phyloP scores from a whole-genome alignment of 2,329 filamentous ascomycete genomes.

The Colletotrichum camelliae region DNA sequence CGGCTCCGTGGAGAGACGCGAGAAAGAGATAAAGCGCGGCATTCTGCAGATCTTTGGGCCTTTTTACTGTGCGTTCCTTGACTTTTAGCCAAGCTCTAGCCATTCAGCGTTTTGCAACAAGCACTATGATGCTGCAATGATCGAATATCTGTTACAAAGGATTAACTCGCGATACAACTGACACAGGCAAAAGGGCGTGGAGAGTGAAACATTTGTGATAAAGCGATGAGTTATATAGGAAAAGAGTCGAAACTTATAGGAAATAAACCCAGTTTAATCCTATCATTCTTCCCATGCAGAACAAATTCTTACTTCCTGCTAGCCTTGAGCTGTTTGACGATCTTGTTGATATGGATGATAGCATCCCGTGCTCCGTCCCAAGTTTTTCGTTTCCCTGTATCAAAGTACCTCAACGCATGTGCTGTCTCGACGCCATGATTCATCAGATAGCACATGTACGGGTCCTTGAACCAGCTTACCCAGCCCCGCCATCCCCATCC shows the following conservation, averaged over 20 bases:
- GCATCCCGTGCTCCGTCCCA: conserved; percentile 45
- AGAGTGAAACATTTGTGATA: background rate
- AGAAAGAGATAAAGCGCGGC: background rate
- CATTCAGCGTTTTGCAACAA: background rate
- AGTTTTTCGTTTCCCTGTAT: conserved; percentile 41
- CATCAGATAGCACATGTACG: conserved; percentile 40
- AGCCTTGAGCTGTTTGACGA: conserved; percentile 32
- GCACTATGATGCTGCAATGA: background rate
- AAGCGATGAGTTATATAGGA: accelerated
- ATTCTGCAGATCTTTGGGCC: background rate
- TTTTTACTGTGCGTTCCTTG: too few relatives aligned
- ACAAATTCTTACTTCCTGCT: background rate
- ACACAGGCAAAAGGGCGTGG: background rate
- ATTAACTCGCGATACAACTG: too few relatives aligned
- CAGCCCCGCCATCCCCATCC: conserved; percentile 46
- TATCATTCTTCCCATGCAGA: background rate
- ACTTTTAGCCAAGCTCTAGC: too few relatives aligned
- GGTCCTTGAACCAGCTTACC: conserved; percentile 44
- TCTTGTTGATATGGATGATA: conserved; percentile 33
- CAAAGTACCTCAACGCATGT: conserved; percentile 45
- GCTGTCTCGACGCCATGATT: conserved; percentile 45
- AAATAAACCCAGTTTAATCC: background rate
- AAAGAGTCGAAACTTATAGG: too few relatives aligned
- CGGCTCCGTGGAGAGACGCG: background rate
- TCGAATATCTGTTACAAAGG: background rate